These are phyloP conservation scores for Tricholoma flavovirens DNA, from an alignment of 768 basidiomycete genomes.

Conservation along the genomic window DNA sequence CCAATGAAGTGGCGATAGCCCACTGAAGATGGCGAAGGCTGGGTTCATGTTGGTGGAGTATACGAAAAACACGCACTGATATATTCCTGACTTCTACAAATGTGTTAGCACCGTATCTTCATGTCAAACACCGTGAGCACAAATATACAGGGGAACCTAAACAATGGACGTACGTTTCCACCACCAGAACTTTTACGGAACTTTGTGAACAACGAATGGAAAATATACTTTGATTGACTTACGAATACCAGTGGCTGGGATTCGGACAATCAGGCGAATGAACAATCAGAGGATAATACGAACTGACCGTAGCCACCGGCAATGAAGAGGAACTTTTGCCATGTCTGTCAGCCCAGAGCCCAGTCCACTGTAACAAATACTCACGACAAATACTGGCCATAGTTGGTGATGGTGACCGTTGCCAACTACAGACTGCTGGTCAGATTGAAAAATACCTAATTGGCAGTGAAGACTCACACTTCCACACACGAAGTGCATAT, in stretches of 20 bases:
- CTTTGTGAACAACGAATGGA: not conserved
- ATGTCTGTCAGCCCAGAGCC: not conserved
- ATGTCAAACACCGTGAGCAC: not conserved
- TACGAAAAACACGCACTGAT: constrained; percentile 8
- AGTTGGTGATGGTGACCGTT: constrained; percentile 14
- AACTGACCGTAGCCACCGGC: constrained; percentile 18
- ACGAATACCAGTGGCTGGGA: constrained; percentile 17
- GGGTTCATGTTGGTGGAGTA: not conserved
- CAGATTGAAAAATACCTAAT: not conserved
- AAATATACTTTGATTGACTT: not conserved
- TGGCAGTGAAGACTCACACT: too few relatives aligned
- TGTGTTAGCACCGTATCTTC: constrained; percentile 9
- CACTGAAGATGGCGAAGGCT: constrained; percentile 12
- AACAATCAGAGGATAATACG: not conserved
- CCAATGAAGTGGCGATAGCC: constrained; percentile 20
- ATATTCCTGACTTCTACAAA: constrained; percentile 11
- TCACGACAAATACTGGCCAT: constrained; percentile 16
- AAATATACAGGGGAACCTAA: not conserved
- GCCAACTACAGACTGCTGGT: constrained; percentile 10
- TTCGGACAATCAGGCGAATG: not conserved
- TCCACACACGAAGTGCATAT: too few relatives aligned
- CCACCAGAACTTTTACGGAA: not conserved
- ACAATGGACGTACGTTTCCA: constrained; percentile 14
- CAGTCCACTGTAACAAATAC: not conserved
- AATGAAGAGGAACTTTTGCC: constrained; percentile 7